A percentile compares a stretch with the other conserved stretches of the same genome.
Conservation (phyloP, 2,329 filamentous ascomycete species). For the Sporothrix mexicana region DNA sequence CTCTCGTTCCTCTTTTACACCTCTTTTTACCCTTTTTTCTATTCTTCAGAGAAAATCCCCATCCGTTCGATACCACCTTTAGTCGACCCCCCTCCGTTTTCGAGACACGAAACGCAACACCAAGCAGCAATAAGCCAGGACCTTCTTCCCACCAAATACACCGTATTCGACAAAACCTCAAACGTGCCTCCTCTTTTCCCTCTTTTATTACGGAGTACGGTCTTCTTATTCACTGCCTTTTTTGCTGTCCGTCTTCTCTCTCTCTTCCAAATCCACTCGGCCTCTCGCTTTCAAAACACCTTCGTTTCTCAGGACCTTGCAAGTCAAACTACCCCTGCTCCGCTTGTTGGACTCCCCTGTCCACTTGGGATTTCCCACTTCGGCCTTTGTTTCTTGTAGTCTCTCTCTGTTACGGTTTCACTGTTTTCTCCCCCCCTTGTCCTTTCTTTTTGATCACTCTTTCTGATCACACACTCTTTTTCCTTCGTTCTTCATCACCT, state of each 20-base stretch:
- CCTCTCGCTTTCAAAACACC: constrained; percentile 23
- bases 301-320: constrained; percentile 11
- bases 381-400: constrained; percentile 10
- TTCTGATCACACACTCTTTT: constrained; percentile 18
- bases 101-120: constrained; percentile 52
- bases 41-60: constrained; percentile 12
- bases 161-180: constrained; percentile 18
- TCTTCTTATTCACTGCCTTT: not conserved
- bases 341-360: constrained; percentile 6
- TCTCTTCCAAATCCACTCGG: constrained; percentile 12
- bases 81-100: constrained; percentile 35
- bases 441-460: constrained; percentile 17
- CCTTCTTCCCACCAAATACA: constrained; percentile 9
- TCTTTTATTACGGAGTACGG: not conserved
- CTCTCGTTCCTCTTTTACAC: not conserved
- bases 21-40: not conserved
- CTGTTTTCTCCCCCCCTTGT: constrained; percentile 14
- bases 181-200: not conserved
- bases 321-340: constrained; percentile 5
- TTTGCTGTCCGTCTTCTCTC: constrained; percentile 6
- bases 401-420: not conserved
- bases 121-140: constrained; percentile 34
- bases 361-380: not conserved
- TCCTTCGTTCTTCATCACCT: not conserved
- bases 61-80: constrained; percentile 20